A percentile compares a stretch with the other conserved stretches of the same genome.
Conservation (phyloP, 192 early-diverging fungal species). For the Coemansia sp. region DNA sequence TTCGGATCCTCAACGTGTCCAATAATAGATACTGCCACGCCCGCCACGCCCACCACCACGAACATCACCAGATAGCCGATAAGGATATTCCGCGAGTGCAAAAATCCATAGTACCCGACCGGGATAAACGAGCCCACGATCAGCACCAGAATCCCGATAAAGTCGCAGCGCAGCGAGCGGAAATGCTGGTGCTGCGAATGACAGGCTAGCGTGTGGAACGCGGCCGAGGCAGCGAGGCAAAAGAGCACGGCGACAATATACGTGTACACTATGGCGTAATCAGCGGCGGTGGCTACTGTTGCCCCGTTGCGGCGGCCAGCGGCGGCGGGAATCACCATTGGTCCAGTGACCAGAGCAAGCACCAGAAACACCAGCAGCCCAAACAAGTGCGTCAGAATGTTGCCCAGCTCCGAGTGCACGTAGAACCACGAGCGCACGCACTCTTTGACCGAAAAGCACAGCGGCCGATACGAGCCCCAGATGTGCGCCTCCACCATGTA, state of each 20-base stretch:
- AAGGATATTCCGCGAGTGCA: constrained; percentile 52
- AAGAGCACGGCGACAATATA: constrained; percentile 74
- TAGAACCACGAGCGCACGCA: constrained; percentile 75
- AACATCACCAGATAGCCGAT: constrained; percentile 63
- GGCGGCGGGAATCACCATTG: constrained; percentile 24
- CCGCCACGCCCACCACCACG: constrained; percentile 58
- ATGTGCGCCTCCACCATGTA: constrained; percentile 83
- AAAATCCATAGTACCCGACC: constrained; percentile 52
- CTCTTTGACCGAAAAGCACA: constrained; percentile 62
- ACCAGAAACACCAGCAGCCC: constrained; percentile 60
- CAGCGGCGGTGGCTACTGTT: constrained; percentile 39
- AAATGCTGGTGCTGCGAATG: constrained; percentile 62
- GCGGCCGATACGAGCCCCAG: constrained; percentile 70
- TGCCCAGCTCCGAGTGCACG: constrained; percentile 90
- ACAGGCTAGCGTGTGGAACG: constrained; percentile 78
- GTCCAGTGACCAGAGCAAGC: constrained; percentile 50
- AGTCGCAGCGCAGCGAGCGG: constrained; percentile 69
- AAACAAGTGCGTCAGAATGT: constrained; percentile 79
- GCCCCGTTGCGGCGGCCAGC: background rate
- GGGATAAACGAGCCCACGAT: constrained; percentile 62
- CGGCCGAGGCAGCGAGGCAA: constrained; percentile 73
- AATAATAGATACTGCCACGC: constrained; percentile 58
- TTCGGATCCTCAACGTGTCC: constrained; percentile 66
- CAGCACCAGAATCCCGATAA: constrained; percentile 82
- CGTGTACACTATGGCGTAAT: constrained; percentile 66